Evolutionary conservation across 192 early-diverging fungal genomes (phyloP), one percentile per base, ranked within the genome.

Genomic region (Backusella tarrabulga): DNA sequence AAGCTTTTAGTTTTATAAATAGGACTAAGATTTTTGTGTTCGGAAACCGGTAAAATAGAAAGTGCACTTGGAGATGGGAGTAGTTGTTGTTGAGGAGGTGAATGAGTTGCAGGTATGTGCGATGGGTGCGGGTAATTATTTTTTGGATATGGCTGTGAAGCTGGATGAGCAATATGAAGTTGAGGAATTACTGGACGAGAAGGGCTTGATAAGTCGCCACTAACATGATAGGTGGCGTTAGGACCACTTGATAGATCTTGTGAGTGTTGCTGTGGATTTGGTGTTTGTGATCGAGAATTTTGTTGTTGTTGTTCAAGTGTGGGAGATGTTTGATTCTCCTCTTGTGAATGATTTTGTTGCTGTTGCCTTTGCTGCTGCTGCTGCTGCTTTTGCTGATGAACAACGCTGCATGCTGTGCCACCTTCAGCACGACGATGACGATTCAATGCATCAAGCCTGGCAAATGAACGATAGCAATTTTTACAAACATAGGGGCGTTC

Each of bases 391-490:
- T 72, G 71, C 41, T 72, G 71, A 46, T 75, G 78, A 44, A 78
- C 60, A 44, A 67, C 73, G 9, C 74, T 69, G 50, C 82, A 83
- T 41, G 78, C 78, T 15, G 82, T 80, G 21, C 80, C 80, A 41
- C 80, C 80, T 79, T 83, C 82, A 19, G 76, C 79, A 36, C 92
- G 86, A 72, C 88, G 84, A 76, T 95, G 94, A 12, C 94, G 81
- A 80, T 92, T 93, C 36, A 95, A 75, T 38, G 94, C 94, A 77
- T 95, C 94, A 67, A 94, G 83, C 14, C 94, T 88, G 2, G 94
- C 94, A 87, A 95, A 95, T 50, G 90, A 86, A 7, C 93, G 92
- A n/a, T 89, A 86, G 78, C 94, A 95, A 77, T 89, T 86, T 4
- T 84, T 81, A 78, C 94, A 95, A 9, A 87, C 88, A 82, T 91